Conservation (phyloP, 2,329 filamentous ascomycete genomes). For the Bisporella sp. region DNA sequence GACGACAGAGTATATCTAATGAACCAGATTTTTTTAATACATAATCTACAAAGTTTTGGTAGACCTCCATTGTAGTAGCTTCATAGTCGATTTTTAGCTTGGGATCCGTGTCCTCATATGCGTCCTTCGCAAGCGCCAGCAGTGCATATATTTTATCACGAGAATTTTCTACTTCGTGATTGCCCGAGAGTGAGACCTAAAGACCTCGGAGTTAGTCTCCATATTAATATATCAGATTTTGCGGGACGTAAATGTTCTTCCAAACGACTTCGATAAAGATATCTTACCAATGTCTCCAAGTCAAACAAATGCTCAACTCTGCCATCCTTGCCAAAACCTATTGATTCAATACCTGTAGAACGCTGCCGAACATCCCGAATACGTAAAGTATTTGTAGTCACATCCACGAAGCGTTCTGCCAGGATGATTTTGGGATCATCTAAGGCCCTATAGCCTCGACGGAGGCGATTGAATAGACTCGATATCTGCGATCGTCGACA, state of each 20-base stretch:
- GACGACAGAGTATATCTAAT: not conserved
- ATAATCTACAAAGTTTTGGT: not conserved
- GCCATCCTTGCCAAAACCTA: not conserved
- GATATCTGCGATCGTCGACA: slow-evolving; percentile 5
- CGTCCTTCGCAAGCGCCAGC: not conserved
- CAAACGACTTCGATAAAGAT: too few relatives aligned
- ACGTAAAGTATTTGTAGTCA: slow-evolving; percentile 8
- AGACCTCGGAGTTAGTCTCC: too few relatives aligned
- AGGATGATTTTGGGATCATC: slow-evolving; percentile 6
- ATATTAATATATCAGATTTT: not conserved
- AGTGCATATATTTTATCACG: not conserved
- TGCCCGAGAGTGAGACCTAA: too few relatives aligned
- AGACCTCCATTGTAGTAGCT: not conserved
- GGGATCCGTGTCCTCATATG: not conserved
- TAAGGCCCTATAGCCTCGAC: slow-evolving; percentile 2
- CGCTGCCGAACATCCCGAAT: not conserved
- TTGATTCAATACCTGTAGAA: too few relatives aligned
- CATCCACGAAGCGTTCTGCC: slow-evolving; percentile 10
- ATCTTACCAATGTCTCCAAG: slow-evolving; percentile 7
- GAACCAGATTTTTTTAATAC: not conserved
- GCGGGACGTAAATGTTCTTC: too few relatives aligned
- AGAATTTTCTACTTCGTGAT: too few relatives aligned
- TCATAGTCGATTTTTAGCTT: not conserved
- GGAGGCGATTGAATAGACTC: not conserved
- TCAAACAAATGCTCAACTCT: slow-evolving; percentile 3